Evolutionary conservation across 345 rosid species (phyloP).

Genomic region (Populus nigra): DNA sequence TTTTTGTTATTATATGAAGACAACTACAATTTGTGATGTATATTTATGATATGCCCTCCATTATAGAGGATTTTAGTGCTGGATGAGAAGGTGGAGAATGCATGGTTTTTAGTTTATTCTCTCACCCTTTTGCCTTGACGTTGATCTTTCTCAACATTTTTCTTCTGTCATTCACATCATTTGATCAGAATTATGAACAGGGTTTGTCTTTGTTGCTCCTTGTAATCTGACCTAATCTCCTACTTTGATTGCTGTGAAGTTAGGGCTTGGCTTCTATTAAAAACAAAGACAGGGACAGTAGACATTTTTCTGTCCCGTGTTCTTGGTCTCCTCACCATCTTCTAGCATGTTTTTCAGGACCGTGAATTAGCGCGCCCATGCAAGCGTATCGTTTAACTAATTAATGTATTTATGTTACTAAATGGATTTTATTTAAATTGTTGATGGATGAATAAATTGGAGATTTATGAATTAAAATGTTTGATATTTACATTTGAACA

Average conservation of each 20-base stretch:
- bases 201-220: too few species aligned
- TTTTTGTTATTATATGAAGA: conserved; percentile 7
- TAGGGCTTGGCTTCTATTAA: too few species aligned
- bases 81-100: background rate
- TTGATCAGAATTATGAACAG: too few species aligned
- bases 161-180: too few species aligned
- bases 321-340: too few species aligned
- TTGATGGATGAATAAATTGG: background rate
- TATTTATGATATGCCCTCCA: conserved; percentile 15
- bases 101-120: background rate
- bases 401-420: background rate
- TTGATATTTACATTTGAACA: too few species aligned
- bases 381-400: background rate
- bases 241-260: too few species aligned
- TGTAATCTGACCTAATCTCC: too few species aligned
- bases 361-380: too few species aligned
- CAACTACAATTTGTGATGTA: conserved; percentile 18
- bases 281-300: too few species aligned
- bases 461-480: background rate
- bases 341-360: too few species aligned
- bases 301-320: too few species aligned
- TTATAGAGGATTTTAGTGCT: background rate
- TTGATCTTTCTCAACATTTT: background rate
- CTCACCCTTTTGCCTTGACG: background rate
- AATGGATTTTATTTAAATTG: background rate